phyloP scores from a whole-genome alignment of 805 yeast genomes.

The Schwanniomyces vanrijiae region DNA sequence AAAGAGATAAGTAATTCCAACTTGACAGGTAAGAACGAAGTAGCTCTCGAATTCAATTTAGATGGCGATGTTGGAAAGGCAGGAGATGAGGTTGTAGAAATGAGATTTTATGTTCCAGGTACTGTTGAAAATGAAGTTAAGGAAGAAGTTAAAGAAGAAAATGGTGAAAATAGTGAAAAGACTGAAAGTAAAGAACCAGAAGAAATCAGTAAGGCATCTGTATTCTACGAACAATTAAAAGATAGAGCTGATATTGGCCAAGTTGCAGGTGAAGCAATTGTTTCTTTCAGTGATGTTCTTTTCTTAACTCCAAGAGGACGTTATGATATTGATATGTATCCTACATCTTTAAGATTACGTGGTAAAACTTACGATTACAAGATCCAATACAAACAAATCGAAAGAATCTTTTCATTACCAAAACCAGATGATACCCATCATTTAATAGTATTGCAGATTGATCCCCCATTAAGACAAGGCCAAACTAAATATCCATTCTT shows the following conservation, averaged over 20 bases:
- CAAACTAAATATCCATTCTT: slow-evolving; percentile 94
- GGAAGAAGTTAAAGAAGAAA: slow-evolving; percentile 20
- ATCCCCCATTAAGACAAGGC: slow-evolving; percentile 97
- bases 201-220: slow-evolving; percentile 72
- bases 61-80: slow-evolving; percentile 61
- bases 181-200: slow-evolving; percentile 39
- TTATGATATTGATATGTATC: slow-evolving; percentile 93
- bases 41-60: slow-evolving; percentile 80
- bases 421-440: slow-evolving; percentile 93
- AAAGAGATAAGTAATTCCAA: slow-evolving; percentile 77
- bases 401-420: slow-evolving; percentile 87
- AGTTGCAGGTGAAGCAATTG: slow-evolving; percentile 92
- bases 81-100: slow-evolving; percentile 95
- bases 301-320: slow-evolving; percentile 98
- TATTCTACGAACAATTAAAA: slow-evolving; percentile 86
- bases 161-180: slow-evolving; percentile 30
- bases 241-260: slow-evolving; percentile 94
- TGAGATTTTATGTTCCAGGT: slow-evolving; percentile 94
- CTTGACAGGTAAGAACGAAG: slow-evolving; percentile 89
- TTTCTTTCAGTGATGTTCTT: slow-evolving; percentile 84
- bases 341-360: slow-evolving; percentile 80
- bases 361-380: slow-evolving; percentile 98
- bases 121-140: slow-evolving; percentile 51
- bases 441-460: slow-evolving; percentile 83
- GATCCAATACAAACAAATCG: slow-evolving; percentile 85